A percentile compares a stretch with the other conserved stretches of the same genome.
These are phyloP conservation scores for Primulina huaijiensis DNA, from an alignment of 257 asterid species.

Conservation along the genomic window DNA sequence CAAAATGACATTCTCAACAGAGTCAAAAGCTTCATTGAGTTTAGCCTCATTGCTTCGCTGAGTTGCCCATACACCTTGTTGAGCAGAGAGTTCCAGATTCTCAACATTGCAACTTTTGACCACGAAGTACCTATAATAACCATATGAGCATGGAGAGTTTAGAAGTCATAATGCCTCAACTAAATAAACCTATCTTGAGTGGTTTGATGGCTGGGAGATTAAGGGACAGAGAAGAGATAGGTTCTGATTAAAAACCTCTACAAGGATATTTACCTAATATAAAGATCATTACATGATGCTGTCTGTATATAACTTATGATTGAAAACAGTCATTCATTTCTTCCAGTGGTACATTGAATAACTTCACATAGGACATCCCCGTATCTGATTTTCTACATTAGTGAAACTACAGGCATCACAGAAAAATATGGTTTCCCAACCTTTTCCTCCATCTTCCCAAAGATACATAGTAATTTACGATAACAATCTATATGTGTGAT, in stretches of 20 bases:
- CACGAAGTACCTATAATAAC: constrained; percentile 78
- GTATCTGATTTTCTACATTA: neutral
- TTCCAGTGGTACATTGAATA: neutral
- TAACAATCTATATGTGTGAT: neutral
- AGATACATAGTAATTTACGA: neutral
- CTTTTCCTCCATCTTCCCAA: neutral
- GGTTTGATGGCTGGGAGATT: neutral
- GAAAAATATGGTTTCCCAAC: neutral
- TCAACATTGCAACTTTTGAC: constrained; percentile 98
- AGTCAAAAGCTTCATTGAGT: constrained; percentile 95
- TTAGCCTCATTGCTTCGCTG: constrained; percentile 97
- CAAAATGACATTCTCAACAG: constrained; percentile 89
- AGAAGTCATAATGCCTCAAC: constrained; percentile 28
- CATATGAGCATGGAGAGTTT: constrained; percentile 33
- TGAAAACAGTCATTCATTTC: neutral
- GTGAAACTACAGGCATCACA: neutral
- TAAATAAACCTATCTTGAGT: constrained; percentile 12
- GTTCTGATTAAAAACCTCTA: neutral
- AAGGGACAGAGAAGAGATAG: neutral
- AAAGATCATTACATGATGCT: neutral
- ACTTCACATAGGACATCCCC: neutral
- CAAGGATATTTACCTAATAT: neutral
- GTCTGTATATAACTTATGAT: neutral
- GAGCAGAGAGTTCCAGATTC: constrained; percentile 94
- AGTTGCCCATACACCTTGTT: constrained; percentile 99